phyloP scores from a whole-genome alignment of 805 yeast genomes.

The Suhomyces canberraensis region DNA sequence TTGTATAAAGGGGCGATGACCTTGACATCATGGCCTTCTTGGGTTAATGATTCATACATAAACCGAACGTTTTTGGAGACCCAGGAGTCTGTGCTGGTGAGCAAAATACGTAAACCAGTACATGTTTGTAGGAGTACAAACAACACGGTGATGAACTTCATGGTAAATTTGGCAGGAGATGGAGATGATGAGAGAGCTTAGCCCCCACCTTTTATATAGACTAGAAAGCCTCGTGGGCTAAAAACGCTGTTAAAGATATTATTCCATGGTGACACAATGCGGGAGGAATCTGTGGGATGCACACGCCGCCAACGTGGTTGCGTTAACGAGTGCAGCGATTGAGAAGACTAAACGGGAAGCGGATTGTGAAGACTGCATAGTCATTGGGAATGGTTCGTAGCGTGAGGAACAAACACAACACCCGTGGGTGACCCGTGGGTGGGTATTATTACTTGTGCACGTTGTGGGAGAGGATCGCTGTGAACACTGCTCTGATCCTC shows the following conservation, averaged over 20 bases:
- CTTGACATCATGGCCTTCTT: conserved; percentile 28
- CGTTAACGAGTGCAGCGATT: not conserved
- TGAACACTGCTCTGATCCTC: too few species aligned
- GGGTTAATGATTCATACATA: conserved; percentile 22
- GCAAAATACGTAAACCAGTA: conserved; percentile 15
- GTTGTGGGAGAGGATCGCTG: too few species aligned
- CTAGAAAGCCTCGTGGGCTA: conserved; percentile 1
- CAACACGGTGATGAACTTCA: conserved; percentile 1
- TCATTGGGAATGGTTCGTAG: too few species aligned
- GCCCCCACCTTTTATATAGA: too few species aligned
- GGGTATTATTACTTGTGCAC: too few species aligned
- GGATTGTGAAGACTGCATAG: too few species aligned
- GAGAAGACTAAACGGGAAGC: too few species aligned
- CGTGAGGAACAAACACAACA: too few species aligned
- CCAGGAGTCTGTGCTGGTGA: conserved; percentile 37
- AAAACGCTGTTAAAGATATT: not conserved
- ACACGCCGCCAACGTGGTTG: not conserved
- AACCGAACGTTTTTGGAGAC: conserved; percentile 32
- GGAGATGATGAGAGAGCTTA: not conserved
- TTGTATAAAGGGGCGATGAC: conserved; percentile 32
- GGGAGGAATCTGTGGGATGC: not conserved
- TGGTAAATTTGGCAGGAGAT: not conserved
- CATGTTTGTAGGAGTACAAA: conserved; percentile 1
- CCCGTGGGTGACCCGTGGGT: too few species aligned
- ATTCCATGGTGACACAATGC: not conserved